Conservation (phyloP, 108 stramenopile genomes). For the Parietichytrium sp. region DNA sequence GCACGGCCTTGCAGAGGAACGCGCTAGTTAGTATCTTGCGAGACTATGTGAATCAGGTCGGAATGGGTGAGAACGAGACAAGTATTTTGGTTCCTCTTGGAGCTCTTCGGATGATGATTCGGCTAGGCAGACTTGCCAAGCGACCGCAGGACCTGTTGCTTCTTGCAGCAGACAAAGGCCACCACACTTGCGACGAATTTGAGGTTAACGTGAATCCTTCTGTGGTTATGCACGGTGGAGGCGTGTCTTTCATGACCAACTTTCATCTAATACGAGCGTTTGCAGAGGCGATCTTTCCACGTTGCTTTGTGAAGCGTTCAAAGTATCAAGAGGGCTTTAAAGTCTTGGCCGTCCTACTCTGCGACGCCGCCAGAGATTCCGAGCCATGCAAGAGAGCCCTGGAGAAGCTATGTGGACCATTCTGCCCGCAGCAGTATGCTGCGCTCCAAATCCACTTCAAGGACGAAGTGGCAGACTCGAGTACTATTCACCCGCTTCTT, state of each 20-base stretch:
- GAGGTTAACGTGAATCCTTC: neutral
- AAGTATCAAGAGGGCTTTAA: neutral
- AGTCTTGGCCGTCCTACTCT: neutral
- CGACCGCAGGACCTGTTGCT: neutral
- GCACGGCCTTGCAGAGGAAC: neutral
- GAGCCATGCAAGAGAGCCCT: too few relatives aligned
- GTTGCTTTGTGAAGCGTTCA: neutral
- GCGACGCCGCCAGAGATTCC: too few relatives aligned
- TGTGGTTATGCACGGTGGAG: neutral
- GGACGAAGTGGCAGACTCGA: too few relatives aligned
- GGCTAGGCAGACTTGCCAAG: neutral
- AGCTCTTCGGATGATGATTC: neutral
- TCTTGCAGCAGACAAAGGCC: neutral
- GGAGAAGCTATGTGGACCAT: too few relatives aligned
- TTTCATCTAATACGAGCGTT: neutral
- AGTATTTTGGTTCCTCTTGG: neutral
- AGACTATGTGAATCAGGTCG: neutral
- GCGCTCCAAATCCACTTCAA: too few relatives aligned
- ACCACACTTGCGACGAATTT: neutral
- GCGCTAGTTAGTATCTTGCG: neutral
- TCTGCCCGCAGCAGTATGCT: too few relatives aligned
- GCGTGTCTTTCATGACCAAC: slow-evolving; percentile 20
- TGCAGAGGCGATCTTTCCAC: neutral
- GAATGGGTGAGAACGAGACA: too few relatives aligned
- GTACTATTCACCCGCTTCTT: too few relatives aligned